Evolutionary conservation across 1,284 basidiomycete genomes (phyloP).

Genomic region (Cystobasidium slooffiae): DNA sequence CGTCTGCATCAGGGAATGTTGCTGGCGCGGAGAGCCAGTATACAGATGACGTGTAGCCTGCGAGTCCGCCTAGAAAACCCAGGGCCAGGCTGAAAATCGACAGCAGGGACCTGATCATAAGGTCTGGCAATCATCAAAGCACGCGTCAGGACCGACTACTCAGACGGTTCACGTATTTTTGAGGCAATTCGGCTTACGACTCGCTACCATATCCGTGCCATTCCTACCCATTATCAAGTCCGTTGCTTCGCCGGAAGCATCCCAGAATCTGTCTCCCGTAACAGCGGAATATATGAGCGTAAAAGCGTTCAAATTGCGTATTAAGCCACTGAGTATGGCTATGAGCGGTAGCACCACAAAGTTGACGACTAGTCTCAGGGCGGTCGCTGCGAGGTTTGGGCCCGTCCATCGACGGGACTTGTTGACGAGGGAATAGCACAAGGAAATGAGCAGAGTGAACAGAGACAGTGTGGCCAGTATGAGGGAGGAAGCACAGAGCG

Average conservation of each 20-base stretch:
- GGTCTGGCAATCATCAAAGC: conserved; percentile 2
- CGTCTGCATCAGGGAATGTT: neutral
- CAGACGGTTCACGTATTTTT: neutral
- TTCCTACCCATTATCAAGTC: conserved; percentile 33
- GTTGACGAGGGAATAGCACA: conserved; percentile 5
- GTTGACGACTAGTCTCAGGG: neutral
- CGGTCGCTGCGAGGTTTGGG: neutral
- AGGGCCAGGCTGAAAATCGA: conserved; percentile 30
- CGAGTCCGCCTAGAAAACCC: conserved; percentile 24
- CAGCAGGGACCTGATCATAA: conserved; percentile 31
- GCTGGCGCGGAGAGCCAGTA: conserved; percentile 23
- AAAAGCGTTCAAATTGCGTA: conserved; percentile 32
- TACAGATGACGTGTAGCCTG: conserved; percentile 21
- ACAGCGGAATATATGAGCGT: conserved; percentile 29
- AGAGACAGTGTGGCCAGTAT: conserved; percentile 19
- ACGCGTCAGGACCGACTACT: neutral
- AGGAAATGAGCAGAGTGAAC: conserved; percentile 22
- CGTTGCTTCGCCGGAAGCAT: conserved; percentile 16
- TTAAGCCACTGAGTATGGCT: conserved; percentile 6
- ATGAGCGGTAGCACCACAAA: conserved; percentile 25
- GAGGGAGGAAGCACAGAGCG: conserved; percentile 25
- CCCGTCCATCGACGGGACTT: conserved; percentile 6
- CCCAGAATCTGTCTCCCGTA: conserved; percentile 37
- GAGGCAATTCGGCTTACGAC: conserved; percentile 18
- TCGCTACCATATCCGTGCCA: conserved; percentile 41